Evolutionary conservation across 306 rosid genomes (phyloP), one percentile per base, ranked within the genome.

Genomic region (Vicia villosa): DNA sequence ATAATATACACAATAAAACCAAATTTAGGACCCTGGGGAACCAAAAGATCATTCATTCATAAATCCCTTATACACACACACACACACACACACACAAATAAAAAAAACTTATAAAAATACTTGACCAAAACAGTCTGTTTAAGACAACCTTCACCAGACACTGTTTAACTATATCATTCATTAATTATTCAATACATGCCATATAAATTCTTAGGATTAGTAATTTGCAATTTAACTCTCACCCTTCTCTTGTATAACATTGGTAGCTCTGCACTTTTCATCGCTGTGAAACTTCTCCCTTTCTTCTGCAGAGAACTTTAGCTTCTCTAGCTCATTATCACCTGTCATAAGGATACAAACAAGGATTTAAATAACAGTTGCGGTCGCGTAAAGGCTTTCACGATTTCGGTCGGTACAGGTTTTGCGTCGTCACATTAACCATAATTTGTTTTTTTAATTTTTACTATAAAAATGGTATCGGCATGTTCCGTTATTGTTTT

Each of bases 211-310:
- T 58, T 55, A 63, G 24, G 21, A 66, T 45, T 58, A 58, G 20
- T 42, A 47, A 17, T 63, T 61, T 24, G 19, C 32, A 38, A 30
- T 61, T 36, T 26, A 74, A 74, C 19, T 69, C 72, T 74, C 47
- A 90, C 98, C 97, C 76, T 84, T 94, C 82, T 86, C 88, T 69
- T 81, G 81, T 26, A 85, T 70, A 65, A 88, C 83, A 78, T 70
- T 72, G 63, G 88, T 70, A 51, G 60, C 73, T 81, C 85, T 85
- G 68, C 63, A 47, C 70, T 68, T 87, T 70, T 87, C 96, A 63
- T 87, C 89, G 57, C 76, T 70, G 75, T 83, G 78, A 75, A 79
- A 51, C 43, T 73, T 81, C 51, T 85, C 91, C 63, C 52, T 78
- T 72, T 88, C 95, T 68, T 83, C 87, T 66, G 81, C 69, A 81